Base-by-base conservation (phyloP, 2,329 filamentous ascomycete species). In the Colletotrichum graminicola region DNA sequence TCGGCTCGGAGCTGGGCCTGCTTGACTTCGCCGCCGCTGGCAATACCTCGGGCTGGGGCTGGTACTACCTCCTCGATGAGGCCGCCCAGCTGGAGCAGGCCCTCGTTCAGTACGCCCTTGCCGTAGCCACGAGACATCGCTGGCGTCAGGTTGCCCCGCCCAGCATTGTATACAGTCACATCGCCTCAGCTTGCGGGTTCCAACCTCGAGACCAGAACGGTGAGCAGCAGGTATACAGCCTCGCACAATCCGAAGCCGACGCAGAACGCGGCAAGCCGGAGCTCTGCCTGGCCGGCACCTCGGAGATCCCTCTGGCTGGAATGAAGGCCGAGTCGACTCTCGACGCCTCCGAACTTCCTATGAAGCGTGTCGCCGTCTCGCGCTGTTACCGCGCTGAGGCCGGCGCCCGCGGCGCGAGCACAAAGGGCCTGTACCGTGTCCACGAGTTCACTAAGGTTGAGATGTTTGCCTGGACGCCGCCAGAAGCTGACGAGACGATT, bases 381-480 rank as follows among this genome's bases (percentile, higher is more conserved):
- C 88, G 96, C n/a, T 97, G 95, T 85, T 99, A 97, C 82, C 92
- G 96, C 63, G 96, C 96, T 55, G 96, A 99, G 83, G 96, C 96
- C 0, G 96, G 96, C 41, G 93, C 94, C 0, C 88, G 95, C 49
- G 96, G 96, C 39, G 91, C 92, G 32, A 94, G 96, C 76, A 97
- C 95, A 1, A 98, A 97, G 82, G 96, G 96, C 6, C 84, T 99
- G 1, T 99, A 98, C 82, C 92, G 96, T 36, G 96, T 99, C 4
- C 96, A 99, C 82, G 96, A 99, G 82, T 99, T 99, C 82, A 97
- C 94, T 36, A 99, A 99, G 80, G 95, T 99, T 0, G 96, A 99
- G 82, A 91, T 99, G 86, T 98, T 99, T 79, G 94, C 93, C 0
- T 99, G 96, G 96, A 92, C 94, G 5, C 76, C 87, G 39, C 90